A percentile compares a stretch with the other conserved stretches of the same genome.
Conservation (phyloP, 148 eudicot species). For the Persicaria maculosa region DNA sequence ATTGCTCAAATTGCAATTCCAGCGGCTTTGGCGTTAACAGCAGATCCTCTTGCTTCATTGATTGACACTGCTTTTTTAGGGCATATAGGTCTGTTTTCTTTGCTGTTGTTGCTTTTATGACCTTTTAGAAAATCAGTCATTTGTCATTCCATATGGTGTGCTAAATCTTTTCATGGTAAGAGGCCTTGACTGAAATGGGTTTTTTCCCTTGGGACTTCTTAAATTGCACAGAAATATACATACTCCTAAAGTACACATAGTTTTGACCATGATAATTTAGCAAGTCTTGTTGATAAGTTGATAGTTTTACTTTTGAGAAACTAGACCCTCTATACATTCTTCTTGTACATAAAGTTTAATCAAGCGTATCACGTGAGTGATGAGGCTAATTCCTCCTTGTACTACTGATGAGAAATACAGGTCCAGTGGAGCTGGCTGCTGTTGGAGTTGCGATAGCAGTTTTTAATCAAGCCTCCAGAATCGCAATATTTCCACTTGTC, state of each 20-base stretch:
- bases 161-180: not conserved
- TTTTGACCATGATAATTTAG: not conserved
- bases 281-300: conserved; percentile 1
- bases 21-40: conserved; percentile 54
- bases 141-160: not conserved
- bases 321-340: not conserved
- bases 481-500: conserved; percentile 81
- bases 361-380: too few relatives aligned
- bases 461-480: conserved; percentile 86
- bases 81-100: conserved; percentile 43
- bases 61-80: conserved; percentile 89
- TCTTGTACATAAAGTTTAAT: not conserved
- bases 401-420: conserved; percentile 18
- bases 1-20: conserved; percentile 76
- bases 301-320: too few relatives aligned
- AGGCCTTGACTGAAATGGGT: not conserved
- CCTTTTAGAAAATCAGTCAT: not conserved
- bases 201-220: too few relatives aligned
- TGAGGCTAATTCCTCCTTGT: not conserved
- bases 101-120: not conserved
- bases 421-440: conserved; percentile 79
- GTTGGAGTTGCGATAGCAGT: conserved; percentile 92
- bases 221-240: too few relatives aligned
- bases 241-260: too few relatives aligned
- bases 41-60: conserved; percentile 35